Evolutionary conservation across 106 monocot genomes (phyloP), one percentile per base, ranked within the genome.

Genomic region (Allium sativum): DNA sequence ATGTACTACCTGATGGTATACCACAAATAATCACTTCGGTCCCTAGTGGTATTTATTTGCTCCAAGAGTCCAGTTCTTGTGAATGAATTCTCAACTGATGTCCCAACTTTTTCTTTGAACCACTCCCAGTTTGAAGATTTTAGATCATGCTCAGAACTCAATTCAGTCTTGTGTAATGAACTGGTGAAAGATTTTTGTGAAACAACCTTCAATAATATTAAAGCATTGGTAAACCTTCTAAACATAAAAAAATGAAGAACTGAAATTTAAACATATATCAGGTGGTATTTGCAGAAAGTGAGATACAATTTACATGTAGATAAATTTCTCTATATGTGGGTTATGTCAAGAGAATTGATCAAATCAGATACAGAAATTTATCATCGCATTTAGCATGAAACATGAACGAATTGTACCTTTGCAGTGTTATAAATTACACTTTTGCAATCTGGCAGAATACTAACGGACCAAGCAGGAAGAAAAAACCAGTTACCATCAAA

Each of bases 401-500:
- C 21, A 56, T 18, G 13, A 56, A 40, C 16, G 9, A 52, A 60
- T 10, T 47, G 40, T 63, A 72, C 72, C 72, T 72, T 72, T 48
- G 72, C 72, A 13, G 72, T 72, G 56, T 72, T 72, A 56, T 64
- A 72, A 7, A 72, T 56, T 64, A 72, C 72, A 56, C 53, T 72
- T 43, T 42, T 72, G 64, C 72, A 72, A 45, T 72, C 72, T 41
- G 72, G 72, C 12, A 72, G 64, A 48, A 72, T 72, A 46, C 72
- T 72, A 18, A 72, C 72, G 64, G 72, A 72, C 72, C 72, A 72
- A 48, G 72, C 53, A 72, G 72, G 72, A 56, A 72, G 64, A 47
- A 13, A 15, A 57, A 56, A 72, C 19, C 48, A 41, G 18, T 72
- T 64, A 54, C 72, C 72, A 40, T 64, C 46, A 47, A 72, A 72